Conservation (phyloP, 2,329 filamentous ascomycete species). For the Xylariaceae sp. region DNA sequence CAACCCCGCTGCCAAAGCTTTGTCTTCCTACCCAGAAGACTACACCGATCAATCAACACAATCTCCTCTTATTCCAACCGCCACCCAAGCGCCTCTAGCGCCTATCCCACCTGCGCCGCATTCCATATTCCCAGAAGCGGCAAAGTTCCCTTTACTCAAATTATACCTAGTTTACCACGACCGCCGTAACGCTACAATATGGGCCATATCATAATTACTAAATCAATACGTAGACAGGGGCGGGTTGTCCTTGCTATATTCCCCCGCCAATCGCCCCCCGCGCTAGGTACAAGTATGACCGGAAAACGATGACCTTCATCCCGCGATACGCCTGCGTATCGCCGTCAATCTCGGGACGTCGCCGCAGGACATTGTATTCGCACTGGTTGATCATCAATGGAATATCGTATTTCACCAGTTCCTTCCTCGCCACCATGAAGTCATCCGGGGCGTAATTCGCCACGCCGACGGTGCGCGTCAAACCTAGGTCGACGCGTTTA, state of each 20-base stretch:
- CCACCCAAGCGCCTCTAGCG: constrained; percentile 5
- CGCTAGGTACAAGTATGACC: constrained; percentile 11
- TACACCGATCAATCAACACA: background rate
- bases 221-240: constrained; percentile 4
- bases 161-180: constrained; percentile 8
- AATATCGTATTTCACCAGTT: constrained; percentile 3
- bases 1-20: constrained; percentile 11
- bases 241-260: background rate
- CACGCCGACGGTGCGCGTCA: constrained; percentile 3
- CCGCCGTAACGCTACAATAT: background rate
- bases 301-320: background rate
- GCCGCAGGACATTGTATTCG: constrained; percentile 2
- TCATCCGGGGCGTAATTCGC: constrained; percentile 9
- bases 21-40: constrained; percentile 4
- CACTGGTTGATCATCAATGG: constrained; percentile 2
- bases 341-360: background rate
- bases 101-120: background rate
- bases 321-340: background rate
- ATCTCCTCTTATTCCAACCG: constrained; percentile 1
- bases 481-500: background rate
- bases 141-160: constrained; percentile 2
- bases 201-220: constrained; percentile 12
- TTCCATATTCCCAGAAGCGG: constrained; percentile 3
- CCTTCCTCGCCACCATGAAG: background rate
- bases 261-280: constrained; percentile 3